Evolutionary conservation across 768 basidiomycete genomes (phyloP).

Genomic region (Leucogyrophana mollusca): DNA sequence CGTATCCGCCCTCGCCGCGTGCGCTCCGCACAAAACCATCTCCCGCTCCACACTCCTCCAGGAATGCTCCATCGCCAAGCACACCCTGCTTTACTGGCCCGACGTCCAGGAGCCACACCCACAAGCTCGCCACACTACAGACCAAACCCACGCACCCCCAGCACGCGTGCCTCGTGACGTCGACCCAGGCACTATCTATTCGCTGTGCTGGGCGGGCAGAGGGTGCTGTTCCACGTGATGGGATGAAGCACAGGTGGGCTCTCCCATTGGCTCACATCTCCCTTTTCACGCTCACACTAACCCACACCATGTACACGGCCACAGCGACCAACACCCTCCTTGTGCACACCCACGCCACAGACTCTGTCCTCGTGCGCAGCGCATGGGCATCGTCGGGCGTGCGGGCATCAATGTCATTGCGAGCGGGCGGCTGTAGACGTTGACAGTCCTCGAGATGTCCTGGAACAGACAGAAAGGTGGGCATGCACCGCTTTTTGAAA

Average conservation of each 20-base stretch:
- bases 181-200: conserved; percentile 27
- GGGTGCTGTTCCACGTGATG: no score
- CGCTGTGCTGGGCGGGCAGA: conserved; percentile 21
- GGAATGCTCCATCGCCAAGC: conserved; percentile 18
- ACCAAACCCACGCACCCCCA: conserved; percentile 68
- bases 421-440: conserved; percentile 31
- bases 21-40: conserved; percentile 43
- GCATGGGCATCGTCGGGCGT: conserved; percentile 59
- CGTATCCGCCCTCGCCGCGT: conserved; percentile 52
- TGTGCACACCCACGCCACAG: conserved; percentile 47
- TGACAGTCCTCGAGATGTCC: conserved; percentile 17
- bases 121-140: no score
- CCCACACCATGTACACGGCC: background rate
- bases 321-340: conserved; percentile 44
- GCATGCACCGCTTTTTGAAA: no score
- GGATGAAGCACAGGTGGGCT: conserved; percentile 11
- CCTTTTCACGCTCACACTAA: background rate
- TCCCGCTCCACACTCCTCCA: conserved; percentile 29
- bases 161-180: conserved; percentile 52
- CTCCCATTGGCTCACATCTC: background rate
- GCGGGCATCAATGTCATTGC: conserved; percentile 71
- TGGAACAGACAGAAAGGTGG: conserved; percentile 9
- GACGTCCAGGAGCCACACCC: conserved; percentile 31
- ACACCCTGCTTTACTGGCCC: conserved; percentile 32
- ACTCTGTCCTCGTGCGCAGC: conserved; percentile 57